Evolutionary conservation across 2,329 filamentous ascomycete genomes (phyloP).

Genomic region (Zymoseptoria ardabiliae): DNA sequence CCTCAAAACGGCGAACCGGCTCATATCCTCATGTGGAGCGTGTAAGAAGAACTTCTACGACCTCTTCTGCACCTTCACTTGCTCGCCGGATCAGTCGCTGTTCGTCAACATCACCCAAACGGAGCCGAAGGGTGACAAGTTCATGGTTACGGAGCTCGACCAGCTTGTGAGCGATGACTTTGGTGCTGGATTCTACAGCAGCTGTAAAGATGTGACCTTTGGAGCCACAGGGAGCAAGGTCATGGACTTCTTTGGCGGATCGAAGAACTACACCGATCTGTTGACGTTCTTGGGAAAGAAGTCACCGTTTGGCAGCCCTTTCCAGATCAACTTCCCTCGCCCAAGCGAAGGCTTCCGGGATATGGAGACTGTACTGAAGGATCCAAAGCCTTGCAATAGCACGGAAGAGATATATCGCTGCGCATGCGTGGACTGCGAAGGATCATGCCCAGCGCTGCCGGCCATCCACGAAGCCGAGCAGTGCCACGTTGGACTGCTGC

Average conservation of each 20-base stretch:
- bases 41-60: constrained; percentile 99
- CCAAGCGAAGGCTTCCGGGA: constrained; percentile 53
- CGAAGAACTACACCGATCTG: constrained; percentile 79
- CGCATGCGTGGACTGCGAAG: constrained; percentile 86
- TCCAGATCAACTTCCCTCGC: constrained; percentile 89
- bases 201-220: constrained; percentile 98
- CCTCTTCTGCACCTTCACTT: constrained; percentile 95
- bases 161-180: constrained; percentile 81
- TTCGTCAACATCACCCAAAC: constrained; percentile 88
- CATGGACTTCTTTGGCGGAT: constrained; percentile 92
- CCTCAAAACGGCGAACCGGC: constrained; percentile 75
- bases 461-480: constrained; percentile 61
- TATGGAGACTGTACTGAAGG: constrained; percentile 68
- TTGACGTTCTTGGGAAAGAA: constrained; percentile 90
- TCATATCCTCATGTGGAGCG: constrained; percentile 89
- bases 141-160: constrained; percentile 79
- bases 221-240: constrained; percentile 87
- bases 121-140: constrained; percentile 52
- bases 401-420: constrained; percentile 79
- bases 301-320: constrained; percentile 80
- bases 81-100: constrained; percentile 90
- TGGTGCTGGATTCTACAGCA: constrained; percentile 83
- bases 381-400: constrained; percentile 81
- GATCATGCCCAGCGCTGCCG: constrained; percentile 74
- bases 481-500: constrained; percentile 80